These are phyloP conservation scores for Zymoseptoria brevis DNA, from an alignment of 2,329 filamentous ascomycete genomes.

Conservation along the genomic window DNA sequence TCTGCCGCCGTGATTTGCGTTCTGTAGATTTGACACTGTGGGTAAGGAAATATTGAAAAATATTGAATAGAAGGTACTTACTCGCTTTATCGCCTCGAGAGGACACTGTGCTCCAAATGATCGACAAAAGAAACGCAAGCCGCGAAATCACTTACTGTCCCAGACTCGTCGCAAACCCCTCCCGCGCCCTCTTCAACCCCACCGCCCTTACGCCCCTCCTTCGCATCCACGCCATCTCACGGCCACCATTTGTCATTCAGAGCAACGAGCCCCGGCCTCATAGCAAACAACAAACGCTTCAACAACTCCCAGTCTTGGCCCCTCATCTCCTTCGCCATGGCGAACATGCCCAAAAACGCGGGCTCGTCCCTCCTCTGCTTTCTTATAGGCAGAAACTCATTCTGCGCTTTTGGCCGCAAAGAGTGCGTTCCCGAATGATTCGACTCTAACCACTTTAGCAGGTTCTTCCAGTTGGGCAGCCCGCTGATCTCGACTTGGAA, in stretches of 20 bases:
- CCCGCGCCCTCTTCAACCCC: too few relatives aligned
- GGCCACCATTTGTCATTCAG: background rate
- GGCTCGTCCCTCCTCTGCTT: background rate
- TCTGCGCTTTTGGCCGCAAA: too few relatives aligned
- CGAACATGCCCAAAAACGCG: background rate
- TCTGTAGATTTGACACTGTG: too few relatives aligned
- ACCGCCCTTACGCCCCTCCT: background rate
- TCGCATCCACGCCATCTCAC: background rate
- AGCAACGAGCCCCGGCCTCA: background rate
- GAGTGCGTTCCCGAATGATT: background rate
- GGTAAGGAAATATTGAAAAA: too few relatives aligned
- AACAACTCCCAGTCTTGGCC: background rate
- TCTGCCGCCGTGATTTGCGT: too few relatives aligned
- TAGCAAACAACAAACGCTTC: background rate
- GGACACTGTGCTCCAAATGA: too few relatives aligned
- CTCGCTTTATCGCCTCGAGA: too few relatives aligned
- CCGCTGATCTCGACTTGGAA: background rate
- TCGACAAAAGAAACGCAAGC: too few relatives aligned
- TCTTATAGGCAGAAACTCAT: rapidly evolving
- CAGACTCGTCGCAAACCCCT: too few relatives aligned
- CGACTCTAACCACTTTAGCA: background rate
- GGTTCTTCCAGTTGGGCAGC: background rate
- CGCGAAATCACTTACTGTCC: too few relatives aligned
- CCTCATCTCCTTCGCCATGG: background rate
- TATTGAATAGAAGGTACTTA: too few relatives aligned